Conservation (phyloP, 768 basidiomycete species). For the Aureoboletus auriporus region DNA sequence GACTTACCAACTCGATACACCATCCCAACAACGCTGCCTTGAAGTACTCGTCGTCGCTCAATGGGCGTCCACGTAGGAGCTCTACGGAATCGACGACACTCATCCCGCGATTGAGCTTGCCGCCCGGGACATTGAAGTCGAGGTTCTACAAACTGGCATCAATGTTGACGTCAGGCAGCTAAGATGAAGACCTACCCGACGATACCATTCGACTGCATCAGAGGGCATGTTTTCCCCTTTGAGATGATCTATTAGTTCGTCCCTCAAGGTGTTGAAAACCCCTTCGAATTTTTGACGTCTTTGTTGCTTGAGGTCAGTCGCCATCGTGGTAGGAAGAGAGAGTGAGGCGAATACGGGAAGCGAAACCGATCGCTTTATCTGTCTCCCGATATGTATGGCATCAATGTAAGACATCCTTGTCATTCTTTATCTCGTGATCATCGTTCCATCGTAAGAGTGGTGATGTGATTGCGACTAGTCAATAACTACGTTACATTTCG, state of each 20-base stretch:
- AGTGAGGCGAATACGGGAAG: not conserved
- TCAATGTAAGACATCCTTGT: no score
- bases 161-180: not conserved
- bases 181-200: conserved; percentile 47
- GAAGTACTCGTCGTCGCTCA: conserved; percentile 84
- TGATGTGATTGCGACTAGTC: conserved; percentile 22
- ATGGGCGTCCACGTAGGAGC: conserved; percentile 68
- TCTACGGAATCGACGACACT: conserved; percentile 92
- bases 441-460: conserved; percentile 11
- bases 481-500: conserved; percentile 11
- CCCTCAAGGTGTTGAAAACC: conserved; percentile 67
- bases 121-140: conserved; percentile 93
- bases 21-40: conserved; percentile 88
- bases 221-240: conserved; percentile 71
- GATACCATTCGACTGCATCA: conserved; percentile 84
- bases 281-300: conserved; percentile 63
- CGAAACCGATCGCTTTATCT: no score
- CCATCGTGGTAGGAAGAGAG: conserved; percentile 7
- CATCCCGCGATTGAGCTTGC: conserved; percentile 95
- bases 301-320: conserved; percentile 35
- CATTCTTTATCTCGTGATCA: no score
- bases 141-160: conserved; percentile 52
- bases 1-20: conserved; percentile 89
- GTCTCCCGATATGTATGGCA: no score
- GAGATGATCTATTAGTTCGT: conserved; percentile 73